Conservation (phyloP, 768 basidiomycete species). For the Cyclocybe aegerita region DNA sequence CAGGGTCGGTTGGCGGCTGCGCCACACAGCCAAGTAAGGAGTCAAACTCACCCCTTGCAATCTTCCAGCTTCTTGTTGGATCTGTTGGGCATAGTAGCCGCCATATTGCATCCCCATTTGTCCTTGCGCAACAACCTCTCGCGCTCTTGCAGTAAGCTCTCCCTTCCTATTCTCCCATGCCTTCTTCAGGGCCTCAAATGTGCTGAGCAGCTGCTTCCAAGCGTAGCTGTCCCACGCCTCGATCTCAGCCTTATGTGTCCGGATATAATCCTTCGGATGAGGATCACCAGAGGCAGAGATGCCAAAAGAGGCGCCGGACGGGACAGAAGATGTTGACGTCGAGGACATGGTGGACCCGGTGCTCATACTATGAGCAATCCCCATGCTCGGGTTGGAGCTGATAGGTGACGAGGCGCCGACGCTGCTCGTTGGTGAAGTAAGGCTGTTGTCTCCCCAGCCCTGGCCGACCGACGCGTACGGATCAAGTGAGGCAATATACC, state of each 20-base stretch:
- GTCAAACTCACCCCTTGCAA: conserved; percentile 57
- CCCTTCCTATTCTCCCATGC: conserved; percentile 64
- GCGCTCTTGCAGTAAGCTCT: conserved; percentile 49
- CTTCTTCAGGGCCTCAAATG: conserved; percentile 64
- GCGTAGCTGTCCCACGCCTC: conserved; percentile 70
- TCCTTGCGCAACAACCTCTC: conserved; percentile 44
- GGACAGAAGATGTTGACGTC: conserved; percentile 4
- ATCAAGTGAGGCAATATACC: conserved; percentile 52
- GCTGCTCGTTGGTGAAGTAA: conserved; percentile 16
- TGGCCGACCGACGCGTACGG: conserved; percentile 48
- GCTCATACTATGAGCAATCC: conserved; percentile 13
- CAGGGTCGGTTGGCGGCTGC: background rate
- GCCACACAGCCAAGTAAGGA: too few species aligned
- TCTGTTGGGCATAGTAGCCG: conserved; percentile 44
- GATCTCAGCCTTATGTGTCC: conserved; percentile 61
- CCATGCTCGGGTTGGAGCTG: conserved; percentile 15
- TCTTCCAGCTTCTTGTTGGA: conserved; percentile 55
- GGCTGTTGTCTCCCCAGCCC: conserved; percentile 33
- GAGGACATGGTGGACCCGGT: conserved; percentile 19
- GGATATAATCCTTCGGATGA: conserved; percentile 72
- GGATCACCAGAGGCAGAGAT: conserved; percentile 36
- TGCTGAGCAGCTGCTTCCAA: conserved; percentile 68
- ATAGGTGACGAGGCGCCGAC: conserved; percentile 16
- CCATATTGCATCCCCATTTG: conserved; percentile 38
- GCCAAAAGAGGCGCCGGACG: conserved; percentile 14